Conservation (phyloP, 2,329 filamentous ascomycete genomes). For the Fusarium euwallaceae region DNA sequence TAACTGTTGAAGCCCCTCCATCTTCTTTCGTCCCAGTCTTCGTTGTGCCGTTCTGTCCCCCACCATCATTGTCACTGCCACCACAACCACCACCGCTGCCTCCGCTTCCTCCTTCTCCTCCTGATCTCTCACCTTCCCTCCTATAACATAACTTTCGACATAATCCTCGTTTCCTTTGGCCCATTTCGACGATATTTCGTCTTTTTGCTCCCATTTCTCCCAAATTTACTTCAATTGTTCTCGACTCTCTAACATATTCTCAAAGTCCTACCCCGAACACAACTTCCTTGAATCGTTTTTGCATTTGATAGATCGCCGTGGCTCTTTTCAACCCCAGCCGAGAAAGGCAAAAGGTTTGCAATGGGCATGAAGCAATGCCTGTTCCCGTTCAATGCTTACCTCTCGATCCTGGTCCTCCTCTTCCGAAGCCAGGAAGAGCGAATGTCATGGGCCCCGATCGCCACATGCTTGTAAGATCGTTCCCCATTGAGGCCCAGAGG, state of each 20-base stretch:
- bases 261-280: no score
- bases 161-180: not conserved
- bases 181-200: not conserved
- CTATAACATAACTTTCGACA: not conserved
- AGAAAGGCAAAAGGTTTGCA: not conserved
- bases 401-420: slow-evolving; percentile 13
- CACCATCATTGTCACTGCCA: not conserved
- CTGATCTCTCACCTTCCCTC: not conserved
- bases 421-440: slow-evolving; percentile 10
- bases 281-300: not conserved
- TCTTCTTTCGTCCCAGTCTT: not conserved
- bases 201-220: not conserved
- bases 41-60: not conserved
- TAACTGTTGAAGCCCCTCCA: not conserved
- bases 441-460: slow-evolving; percentile 1
- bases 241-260: not conserved
- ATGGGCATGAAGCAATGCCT: slow-evolving; percentile 5
- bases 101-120: not conserved
- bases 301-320: not conserved
- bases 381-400: not conserved
- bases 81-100: not conserved
- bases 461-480: not conserved
- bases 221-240: not conserved
- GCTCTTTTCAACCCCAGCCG: not conserved
- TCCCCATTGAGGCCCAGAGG: not conserved